These are phyloP conservation scores for Barnettozyma botsteinii DNA, from an alignment of 805 yeast species.

Conservation along the genomic window DNA sequence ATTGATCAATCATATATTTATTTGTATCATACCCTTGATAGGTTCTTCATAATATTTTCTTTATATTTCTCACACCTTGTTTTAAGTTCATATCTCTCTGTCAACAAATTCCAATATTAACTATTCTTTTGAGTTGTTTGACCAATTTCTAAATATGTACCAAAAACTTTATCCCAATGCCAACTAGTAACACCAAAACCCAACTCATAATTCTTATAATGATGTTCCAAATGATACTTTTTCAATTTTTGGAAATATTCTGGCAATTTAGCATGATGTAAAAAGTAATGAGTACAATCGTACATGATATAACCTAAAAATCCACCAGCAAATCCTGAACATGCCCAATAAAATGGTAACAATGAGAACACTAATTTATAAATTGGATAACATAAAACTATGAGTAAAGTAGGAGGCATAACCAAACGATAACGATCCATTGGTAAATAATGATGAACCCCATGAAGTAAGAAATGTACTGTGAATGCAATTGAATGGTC, in stretches of 20 bases:
- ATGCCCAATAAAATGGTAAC: constrained; percentile 79
- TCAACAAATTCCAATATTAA: not conserved
- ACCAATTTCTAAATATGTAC: constrained; percentile 57
- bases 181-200: constrained; percentile 95
- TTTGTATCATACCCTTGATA: too few relatives aligned
- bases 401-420: constrained; percentile 89
- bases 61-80: not conserved
- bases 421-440: constrained; percentile 93
- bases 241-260: constrained; percentile 69
- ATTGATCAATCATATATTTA: too few relatives aligned
- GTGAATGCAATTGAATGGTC: constrained; percentile 69
- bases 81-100: not conserved
- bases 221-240: constrained; percentile 93
- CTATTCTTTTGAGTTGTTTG: constrained; percentile 15
- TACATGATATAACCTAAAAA: constrained; percentile 88
- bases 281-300: constrained; percentile 88
- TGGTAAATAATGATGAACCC: constrained; percentile 95
- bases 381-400: constrained; percentile 71
- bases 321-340: constrained; percentile 94
- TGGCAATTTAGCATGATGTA: constrained; percentile 88
- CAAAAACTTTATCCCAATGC: constrained; percentile 92
- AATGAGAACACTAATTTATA: constrained; percentile 69
- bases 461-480: constrained; percentile 86
- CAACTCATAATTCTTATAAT: constrained; percentile 91
- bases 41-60: too few relatives aligned